Base-by-base conservation (phyloP, 371 early-diverging fungal genomes). In the Polyrhizophydium stewartii region DNA sequence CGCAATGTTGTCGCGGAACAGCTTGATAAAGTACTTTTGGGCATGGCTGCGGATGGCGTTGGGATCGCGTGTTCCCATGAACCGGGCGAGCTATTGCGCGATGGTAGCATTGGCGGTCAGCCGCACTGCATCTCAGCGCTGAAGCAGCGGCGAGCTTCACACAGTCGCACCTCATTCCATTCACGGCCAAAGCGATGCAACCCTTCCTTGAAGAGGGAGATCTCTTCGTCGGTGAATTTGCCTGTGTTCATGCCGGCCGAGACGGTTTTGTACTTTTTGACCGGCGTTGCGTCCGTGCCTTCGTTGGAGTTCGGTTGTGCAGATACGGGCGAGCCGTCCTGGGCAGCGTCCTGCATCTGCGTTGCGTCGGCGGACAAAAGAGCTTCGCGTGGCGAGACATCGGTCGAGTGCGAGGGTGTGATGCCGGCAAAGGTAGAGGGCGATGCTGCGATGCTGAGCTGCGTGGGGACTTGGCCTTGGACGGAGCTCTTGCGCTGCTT, bases 11-110 rank as follows among this genome's bases (percentile, higher is more conserved):
- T 91, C 94, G 46, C 93, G 76, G 70, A 78, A 93, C 70, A 93
- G 74, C 65, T 90, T 89, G 68, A 92, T 92, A 60, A 93, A 91
- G 67, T 92, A 88, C 69, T 92, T 92, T 74, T 92, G 93, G 40
- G 92, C 92, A 68, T 92, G 94, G 61, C 90, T 89, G 63, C 92
- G 78, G 56, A 93, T 88, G 6, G 92, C 90, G 62, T 90, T 87
- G 35, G 88, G 63, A 64, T 91, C 89, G 56, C 94, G 79, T 2
- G 92, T 93, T 30, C 68, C 82, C 32, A 93, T 85, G 55, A 88
- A 85, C 30, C 77, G 75, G 31, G 84, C 79, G 38, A 93, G 73
- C 87, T 89, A 7, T 33, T 28, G 21, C 45, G 24, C n/a, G 25
- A 25, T 35, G 32, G 16, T 13, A 47, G 16, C 10, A 28, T 24